A percentile compares a stretch with the other conserved stretches of the same genome.
Conservation (phyloP, 2,329 filamentous ascomycete genomes). For the Capronia coronata region DNA sequence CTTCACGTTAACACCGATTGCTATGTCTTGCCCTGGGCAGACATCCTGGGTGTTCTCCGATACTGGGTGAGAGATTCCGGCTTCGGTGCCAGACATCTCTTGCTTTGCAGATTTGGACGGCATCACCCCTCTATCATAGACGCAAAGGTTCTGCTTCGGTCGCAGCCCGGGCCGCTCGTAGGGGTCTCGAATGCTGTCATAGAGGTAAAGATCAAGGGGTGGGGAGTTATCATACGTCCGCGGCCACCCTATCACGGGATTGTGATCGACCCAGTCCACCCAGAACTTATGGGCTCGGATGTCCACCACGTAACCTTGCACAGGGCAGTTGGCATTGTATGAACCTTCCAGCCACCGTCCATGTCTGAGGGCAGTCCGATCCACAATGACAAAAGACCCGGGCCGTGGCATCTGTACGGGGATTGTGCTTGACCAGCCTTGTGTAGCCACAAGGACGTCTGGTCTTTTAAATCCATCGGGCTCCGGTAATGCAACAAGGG, state of each 20-base stretch:
- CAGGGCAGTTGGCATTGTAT: conserved; percentile 43
- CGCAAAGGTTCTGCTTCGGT: conserved; percentile 8
- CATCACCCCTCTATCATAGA: conserved; percentile 28
- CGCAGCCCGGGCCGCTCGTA: conserved; percentile 24
- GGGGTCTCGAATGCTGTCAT: conserved; percentile 26
- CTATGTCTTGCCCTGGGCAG: conserved; percentile 31
- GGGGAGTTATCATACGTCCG: conserved; percentile 1
- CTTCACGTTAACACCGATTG: conserved; percentile 45
- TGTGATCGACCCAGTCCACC: conserved; percentile 49
- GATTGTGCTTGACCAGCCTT: conserved; percentile 20
- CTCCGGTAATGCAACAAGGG: conserved; percentile 26
- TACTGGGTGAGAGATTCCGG: not conserved
- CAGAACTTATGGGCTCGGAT: conserved; percentile 42
- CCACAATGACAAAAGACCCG: conserved; percentile 46
- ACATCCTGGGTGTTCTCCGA: not conserved
- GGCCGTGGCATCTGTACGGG: conserved; percentile 22
- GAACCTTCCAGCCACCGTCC: conserved; percentile 50
- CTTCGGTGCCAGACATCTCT: not conserved
- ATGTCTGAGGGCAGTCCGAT: conserved; percentile 46
- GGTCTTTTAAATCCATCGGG: conserved; percentile 15
- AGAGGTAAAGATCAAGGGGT: conserved; percentile 20
- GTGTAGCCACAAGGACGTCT: conserved; percentile 10
- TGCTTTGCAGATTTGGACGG: conserved; percentile 7
- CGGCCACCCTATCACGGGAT: conserved; percentile 19
- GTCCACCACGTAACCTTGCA: conserved; percentile 49